Conservation (phyloP, 768 basidiomycete species). For the Chalciporus pseudorubinellus region DNA sequence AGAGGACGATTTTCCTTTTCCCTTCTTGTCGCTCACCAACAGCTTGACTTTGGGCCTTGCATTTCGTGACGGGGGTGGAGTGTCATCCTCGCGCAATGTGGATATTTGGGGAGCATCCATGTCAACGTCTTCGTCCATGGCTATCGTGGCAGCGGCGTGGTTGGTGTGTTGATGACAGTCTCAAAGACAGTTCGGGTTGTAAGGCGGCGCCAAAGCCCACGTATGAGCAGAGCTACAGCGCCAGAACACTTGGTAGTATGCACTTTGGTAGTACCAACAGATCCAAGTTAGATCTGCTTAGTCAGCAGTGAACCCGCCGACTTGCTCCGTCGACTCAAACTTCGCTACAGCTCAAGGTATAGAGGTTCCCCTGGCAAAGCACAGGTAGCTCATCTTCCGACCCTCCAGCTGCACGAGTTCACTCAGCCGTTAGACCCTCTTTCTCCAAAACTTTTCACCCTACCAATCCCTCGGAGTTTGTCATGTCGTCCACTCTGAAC, state of each 20-base stretch:
- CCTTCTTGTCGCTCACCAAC: constrained; percentile 44
- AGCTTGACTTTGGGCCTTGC: constrained; percentile 51
- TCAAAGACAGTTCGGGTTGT: constrained; percentile 1
- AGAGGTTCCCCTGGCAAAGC: constrained; percentile 6
- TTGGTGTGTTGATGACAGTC: too few species aligned
- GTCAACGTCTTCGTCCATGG: constrained; percentile 44
- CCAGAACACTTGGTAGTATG: too few species aligned
- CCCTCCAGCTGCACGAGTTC: neutral
- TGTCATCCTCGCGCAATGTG: constrained; percentile 68
- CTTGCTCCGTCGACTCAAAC: constrained; percentile 25
- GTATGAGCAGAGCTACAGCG: too few species aligned
- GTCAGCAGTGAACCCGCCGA: constrained; percentile 30
- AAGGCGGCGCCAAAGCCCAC: neutral
- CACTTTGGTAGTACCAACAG: too few species aligned
- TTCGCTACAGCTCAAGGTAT: constrained; percentile 14
- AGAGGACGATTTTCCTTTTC: constrained; percentile 34
- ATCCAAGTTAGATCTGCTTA: constrained; percentile 14
- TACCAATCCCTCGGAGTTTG: constrained; percentile 13
- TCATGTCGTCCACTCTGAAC: constrained; percentile 77
- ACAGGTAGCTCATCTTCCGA: constrained; percentile 6
- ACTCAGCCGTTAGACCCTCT: constrained; percentile 16
- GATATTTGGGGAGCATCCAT: constrained; percentile 87
- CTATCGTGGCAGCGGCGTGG: neutral
- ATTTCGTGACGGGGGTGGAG: constrained; percentile 54
- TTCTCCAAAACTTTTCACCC: constrained; percentile 7